Evolutionary conservation across 148 eudicot species (phyloP).

Genomic region (Agrostemma githago): DNA sequence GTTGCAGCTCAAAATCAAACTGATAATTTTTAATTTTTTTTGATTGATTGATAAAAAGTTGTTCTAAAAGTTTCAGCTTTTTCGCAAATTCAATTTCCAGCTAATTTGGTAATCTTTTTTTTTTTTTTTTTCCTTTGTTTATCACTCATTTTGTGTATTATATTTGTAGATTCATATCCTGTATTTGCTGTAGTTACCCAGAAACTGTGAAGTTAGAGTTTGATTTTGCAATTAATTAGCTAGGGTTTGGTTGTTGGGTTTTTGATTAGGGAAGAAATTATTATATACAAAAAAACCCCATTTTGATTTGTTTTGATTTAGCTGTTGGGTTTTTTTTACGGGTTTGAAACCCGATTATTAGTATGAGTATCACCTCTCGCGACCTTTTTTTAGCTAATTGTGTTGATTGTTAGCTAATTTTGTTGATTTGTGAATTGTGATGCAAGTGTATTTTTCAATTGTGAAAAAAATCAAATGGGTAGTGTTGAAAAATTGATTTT

Average conservation of each 20-base stretch:
- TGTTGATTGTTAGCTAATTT: too few species aligned
- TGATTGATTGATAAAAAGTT: background rate
- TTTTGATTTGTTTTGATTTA: constrained; percentile 13
- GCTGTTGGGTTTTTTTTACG: too few species aligned
- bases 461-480: constrained; percentile 27
- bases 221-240: constrained; percentile 17
- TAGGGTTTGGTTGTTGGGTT: constrained; percentile 9
- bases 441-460: constrained; percentile 22
- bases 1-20: constrained; percentile 2
- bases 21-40: background rate
- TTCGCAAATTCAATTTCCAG: constrained; percentile 10
- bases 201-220: constrained; percentile 1
- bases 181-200: background rate
- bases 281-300: constrained; percentile 11
- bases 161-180: background rate
- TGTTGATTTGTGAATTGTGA: constrained; percentile 15
- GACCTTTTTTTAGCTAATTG: too few species aligned
- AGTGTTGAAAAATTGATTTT: constrained; percentile 39
- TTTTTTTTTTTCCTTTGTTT: too few species aligned
- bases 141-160: background rate
- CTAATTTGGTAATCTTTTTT: constrained; percentile 15
- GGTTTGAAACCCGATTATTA: too few species aligned
- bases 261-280: background rate
- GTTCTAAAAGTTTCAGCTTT: constrained; percentile 23
- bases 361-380: too few species aligned